phyloP scores from a whole-genome alignment of 371 early-diverging fungal species.

The Mortierella sp. region DNA sequence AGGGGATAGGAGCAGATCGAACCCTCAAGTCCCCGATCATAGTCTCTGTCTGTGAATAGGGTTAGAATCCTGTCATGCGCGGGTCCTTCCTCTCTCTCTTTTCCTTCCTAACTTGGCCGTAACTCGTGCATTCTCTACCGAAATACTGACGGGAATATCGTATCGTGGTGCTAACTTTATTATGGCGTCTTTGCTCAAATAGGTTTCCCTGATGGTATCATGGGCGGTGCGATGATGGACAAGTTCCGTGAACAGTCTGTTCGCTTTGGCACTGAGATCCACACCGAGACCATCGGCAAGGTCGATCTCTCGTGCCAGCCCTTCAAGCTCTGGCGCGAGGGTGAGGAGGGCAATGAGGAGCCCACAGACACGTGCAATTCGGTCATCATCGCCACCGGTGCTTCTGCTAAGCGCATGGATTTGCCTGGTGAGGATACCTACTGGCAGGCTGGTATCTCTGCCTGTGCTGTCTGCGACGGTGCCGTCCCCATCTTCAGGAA shows the following conservation, averaged over 20 bases:
- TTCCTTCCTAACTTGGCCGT: too few relatives aligned
- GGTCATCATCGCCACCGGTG: conserved; percentile 98
- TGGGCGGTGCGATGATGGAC: conserved; percentile 86
- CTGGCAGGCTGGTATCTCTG: conserved; percentile 98
- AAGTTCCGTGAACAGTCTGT: conserved; percentile 84
- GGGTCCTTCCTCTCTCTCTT: too few relatives aligned
- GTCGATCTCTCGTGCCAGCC: conserved; percentile 85
- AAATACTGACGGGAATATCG: too few relatives aligned
- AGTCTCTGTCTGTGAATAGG: too few relatives aligned
- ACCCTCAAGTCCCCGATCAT: too few relatives aligned
- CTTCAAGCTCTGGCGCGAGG: conserved; percentile 94
- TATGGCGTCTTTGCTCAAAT: background rate
- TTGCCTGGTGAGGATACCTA: conserved; percentile 84
- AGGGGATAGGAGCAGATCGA: too few relatives aligned
- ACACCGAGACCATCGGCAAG: conserved; percentile 91
- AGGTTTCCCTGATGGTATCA: conserved; percentile 82
- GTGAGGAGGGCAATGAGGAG: conserved; percentile 70
- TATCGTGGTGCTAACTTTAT: too few relatives aligned
- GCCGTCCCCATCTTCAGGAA: conserved; percentile 97
- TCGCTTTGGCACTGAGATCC: conserved; percentile 85
- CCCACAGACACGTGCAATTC: conserved; percentile 82
- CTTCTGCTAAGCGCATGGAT: conserved; percentile 95
- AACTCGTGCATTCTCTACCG: too few relatives aligned
- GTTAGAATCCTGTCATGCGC: too few relatives aligned
- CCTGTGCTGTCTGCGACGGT: conserved; percentile 99